Conservation (phyloP, 345 rosid species). For the Pseudoturritis turrita region DNA sequence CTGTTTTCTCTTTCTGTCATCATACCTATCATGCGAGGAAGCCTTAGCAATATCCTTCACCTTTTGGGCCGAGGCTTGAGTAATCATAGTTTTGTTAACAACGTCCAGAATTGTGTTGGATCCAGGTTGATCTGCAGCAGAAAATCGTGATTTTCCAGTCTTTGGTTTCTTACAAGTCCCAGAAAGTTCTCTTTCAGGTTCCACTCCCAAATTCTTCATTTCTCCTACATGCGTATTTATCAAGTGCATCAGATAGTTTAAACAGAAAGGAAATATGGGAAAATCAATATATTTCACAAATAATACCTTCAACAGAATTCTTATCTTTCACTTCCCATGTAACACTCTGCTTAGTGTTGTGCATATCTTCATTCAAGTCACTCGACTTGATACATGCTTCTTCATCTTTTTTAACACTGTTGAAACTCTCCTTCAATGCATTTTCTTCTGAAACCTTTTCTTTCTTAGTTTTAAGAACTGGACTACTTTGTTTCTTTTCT, state of each 20-base stretch:
- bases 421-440: constrained; percentile 8
- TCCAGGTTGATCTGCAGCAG: constrained; percentile 35
- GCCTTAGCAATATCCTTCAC: constrained; percentile 25
- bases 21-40: constrained; percentile 35
- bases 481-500: constrained; percentile 35
- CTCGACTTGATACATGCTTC: constrained; percentile 39
- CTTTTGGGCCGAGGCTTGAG: constrained; percentile 35
- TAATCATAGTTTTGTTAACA: constrained; percentile 34
- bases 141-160: constrained; percentile 39
- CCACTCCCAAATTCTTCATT: constrained; percentile 43
- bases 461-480: constrained; percentile 13
- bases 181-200: constrained; percentile 47
- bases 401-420: constrained; percentile 24
- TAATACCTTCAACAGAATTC: constrained; percentile 65
- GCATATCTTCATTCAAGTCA: constrained; percentile 39
- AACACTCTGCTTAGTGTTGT: constrained; percentile 46
- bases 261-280: background rate
- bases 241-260: constrained; percentile 17
- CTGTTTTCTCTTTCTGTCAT: constrained; percentile 57
- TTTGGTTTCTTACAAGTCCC: constrained; percentile 62
- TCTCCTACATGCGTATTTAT: constrained; percentile 44
- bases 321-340: constrained; percentile 44
- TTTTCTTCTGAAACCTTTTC: constrained; percentile 19
- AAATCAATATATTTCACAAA: constrained; percentile 18
- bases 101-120: constrained; percentile 37